phyloP scores from a whole-genome alignment of 129 eudicot species.

The Flaveria trinervia region DNA sequence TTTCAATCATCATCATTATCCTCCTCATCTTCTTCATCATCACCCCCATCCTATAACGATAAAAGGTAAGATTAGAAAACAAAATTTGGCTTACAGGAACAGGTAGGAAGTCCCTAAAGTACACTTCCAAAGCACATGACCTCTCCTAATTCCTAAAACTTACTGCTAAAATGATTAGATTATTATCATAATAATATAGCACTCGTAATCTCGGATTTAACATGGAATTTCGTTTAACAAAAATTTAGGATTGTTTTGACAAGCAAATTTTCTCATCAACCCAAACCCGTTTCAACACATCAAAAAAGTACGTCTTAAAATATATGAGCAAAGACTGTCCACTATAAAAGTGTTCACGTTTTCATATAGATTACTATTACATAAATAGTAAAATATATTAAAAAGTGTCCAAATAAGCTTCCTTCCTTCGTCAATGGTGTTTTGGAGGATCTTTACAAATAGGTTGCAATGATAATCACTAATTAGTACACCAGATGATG shows the following conservation, averaged over 20 bases:
- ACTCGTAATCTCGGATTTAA: not conserved
- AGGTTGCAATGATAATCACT: not conserved
- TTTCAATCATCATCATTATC: slow-evolving; percentile 58
- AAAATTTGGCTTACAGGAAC: not conserved
- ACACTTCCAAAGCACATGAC: not conserved
- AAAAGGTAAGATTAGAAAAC: not conserved
- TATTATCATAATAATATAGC: not conserved
- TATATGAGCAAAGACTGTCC: not conserved
- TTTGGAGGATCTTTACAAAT: not conserved
- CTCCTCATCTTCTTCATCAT: slow-evolving; percentile 59
- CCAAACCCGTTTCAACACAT: not conserved
- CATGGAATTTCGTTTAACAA: not conserved
- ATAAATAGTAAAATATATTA: not conserved
- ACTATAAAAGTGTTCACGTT: not conserved
- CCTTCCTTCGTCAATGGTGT: not conserved
- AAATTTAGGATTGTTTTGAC: not conserved
- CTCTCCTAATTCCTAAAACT: not conserved
- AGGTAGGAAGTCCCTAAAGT: not conserved
- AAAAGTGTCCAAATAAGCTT: no score
- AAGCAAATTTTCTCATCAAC: not conserved
- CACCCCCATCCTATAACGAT: slow-evolving; percentile 36
- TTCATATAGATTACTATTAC: not conserved
- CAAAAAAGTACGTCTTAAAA: not conserved
- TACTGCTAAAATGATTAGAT: not conserved
- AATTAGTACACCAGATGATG: not conserved